Evolutionary conservation across 352 stramenopile genomes (phyloP).

Genomic region (Pythium periplocum): DNA sequence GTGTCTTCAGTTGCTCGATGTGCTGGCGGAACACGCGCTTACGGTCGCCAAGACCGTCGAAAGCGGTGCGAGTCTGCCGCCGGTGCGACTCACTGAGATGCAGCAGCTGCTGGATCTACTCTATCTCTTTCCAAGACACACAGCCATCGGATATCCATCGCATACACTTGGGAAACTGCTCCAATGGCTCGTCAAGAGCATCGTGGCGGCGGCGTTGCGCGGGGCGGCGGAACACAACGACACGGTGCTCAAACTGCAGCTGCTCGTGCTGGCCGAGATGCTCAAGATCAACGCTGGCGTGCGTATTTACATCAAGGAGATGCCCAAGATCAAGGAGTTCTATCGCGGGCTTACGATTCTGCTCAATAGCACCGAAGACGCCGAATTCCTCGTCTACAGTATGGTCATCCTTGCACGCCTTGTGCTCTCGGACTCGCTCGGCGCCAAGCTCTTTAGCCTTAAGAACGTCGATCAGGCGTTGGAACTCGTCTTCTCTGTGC

Average conservation of each 20-base stretch:
- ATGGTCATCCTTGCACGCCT: conserved; percentile 75
- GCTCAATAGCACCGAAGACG: conserved; percentile 74
- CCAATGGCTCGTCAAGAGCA: conserved; percentile 48
- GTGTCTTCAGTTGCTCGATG: conserved; percentile 51
- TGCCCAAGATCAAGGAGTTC: conserved; percentile 74
- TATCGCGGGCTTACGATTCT: conserved; percentile 77
- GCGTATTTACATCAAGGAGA: conserved; percentile 72
- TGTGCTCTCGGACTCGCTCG: conserved; percentile 67
- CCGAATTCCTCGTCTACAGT: conserved; percentile 65
- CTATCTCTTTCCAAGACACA: conserved; percentile 47
- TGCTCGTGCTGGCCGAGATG: conserved; percentile 62
- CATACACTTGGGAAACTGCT: conserved; percentile 62
- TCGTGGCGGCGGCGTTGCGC: conserved; percentile 38
- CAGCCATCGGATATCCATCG: conserved; percentile 63
- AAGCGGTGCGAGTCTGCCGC: conserved; percentile 3
- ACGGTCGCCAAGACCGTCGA: conserved; percentile 8
- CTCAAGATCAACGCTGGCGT: conserved; percentile 68
- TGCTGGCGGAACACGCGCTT: conserved; percentile 41
- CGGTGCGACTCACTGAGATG: conserved; percentile 6
- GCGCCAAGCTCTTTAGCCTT: conserved; percentile 70
- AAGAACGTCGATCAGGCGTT: conserved; percentile 80
- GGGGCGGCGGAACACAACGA: conserved; percentile 35
- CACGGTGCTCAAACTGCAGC: conserved; percentile 53
- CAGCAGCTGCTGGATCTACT: conserved; percentile 57
- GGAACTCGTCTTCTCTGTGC: conserved; percentile 64